Evolutionary conservation across 805 yeast genomes (phyloP).

Genomic region (Vanderwaltozyma verrucispora): DNA sequence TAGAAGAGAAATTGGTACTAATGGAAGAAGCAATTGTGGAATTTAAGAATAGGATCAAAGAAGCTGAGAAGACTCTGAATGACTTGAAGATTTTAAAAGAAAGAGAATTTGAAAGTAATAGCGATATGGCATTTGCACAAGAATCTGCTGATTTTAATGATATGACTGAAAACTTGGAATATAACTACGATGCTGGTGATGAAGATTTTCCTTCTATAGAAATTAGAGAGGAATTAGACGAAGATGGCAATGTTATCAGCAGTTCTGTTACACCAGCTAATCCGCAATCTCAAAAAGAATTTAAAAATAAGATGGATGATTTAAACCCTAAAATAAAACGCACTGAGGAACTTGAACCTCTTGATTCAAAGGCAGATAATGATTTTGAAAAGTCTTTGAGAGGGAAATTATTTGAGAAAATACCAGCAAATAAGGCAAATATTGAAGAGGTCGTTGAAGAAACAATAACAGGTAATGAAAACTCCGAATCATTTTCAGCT

Average conservation of each 20-base stretch:
- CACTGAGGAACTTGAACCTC: no score
- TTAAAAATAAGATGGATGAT: neutral
- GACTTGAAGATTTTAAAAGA: slow-evolving; percentile 11
- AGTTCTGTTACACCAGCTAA: slow-evolving; percentile 35
- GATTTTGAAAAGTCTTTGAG: slow-evolving; percentile 9
- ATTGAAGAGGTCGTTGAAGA: slow-evolving; percentile 10
- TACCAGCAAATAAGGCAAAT: neutral
- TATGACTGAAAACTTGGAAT: slow-evolving; percentile 19
- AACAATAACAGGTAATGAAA: no score
- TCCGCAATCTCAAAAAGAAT: slow-evolving; percentile 21
- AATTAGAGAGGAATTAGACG: slow-evolving; percentile 76
- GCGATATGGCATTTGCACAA: no score
- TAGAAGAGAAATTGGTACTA: slow-evolving; percentile 15
- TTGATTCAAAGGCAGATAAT: no score
- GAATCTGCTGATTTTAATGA: no score
- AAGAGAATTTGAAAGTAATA: neutral
- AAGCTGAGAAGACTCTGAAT: slow-evolving; percentile 30
- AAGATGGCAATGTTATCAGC: slow-evolving; percentile 57
- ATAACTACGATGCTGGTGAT: slow-evolving; percentile 14
- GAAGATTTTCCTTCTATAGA: slow-evolving; percentile 65
- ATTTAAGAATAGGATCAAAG: slow-evolving; percentile 31
- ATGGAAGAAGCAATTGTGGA: slow-evolving; percentile 33
- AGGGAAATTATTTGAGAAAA: slow-evolving; percentile 5
- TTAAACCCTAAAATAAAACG: neutral
- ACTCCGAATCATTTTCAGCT: no score